Conservation (phyloP, 2,329 filamentous ascomycete species). For the Aspergillus uvarum region DNA sequence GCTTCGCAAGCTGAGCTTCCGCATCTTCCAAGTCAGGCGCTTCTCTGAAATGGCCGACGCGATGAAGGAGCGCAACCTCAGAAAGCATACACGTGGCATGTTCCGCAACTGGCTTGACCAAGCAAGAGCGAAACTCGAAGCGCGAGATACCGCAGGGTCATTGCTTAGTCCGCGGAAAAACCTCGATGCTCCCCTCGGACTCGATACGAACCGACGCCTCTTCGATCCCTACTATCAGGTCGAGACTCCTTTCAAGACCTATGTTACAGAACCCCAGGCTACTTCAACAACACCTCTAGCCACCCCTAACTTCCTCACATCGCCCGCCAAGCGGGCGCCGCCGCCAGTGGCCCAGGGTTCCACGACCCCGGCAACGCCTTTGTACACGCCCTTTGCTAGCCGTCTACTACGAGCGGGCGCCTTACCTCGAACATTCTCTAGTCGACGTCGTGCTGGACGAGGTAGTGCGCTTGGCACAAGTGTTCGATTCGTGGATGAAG, state of each 20-base stretch:
- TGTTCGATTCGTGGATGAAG: slow-evolving; percentile 44
- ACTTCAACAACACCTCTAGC: slow-evolving; percentile 39
- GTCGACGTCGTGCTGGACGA: slow-evolving; percentile 27
- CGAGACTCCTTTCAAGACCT: slow-evolving; percentile 40
- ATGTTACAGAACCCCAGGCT: slow-evolving; percentile 31
- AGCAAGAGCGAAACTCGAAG: slow-evolving; percentile 34
- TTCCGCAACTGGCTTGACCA: slow-evolving; percentile 56
- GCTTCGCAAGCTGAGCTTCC: slow-evolving; percentile 59
- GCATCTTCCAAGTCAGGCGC: slow-evolving; percentile 55
- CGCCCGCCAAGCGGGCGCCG: slow-evolving; percentile 48
- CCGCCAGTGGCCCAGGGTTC: slow-evolving; percentile 44
- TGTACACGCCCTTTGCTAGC: slow-evolving; percentile 46
- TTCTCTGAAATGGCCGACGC: slow-evolving; percentile 54
- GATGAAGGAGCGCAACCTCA: slow-evolving; percentile 52
- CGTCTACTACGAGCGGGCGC: slow-evolving; percentile 34
- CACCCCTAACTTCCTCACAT: slow-evolving; percentile 45
- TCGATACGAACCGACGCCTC: slow-evolving; percentile 26
- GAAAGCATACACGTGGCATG: slow-evolving; percentile 57
- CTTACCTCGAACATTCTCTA: slow-evolving; percentile 25
- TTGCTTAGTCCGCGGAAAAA: slow-evolving; percentile 29
- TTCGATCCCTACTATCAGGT: slow-evolving; percentile 39
- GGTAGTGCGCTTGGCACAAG: slow-evolving; percentile 34
- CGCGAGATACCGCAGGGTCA: slow-evolving; percentile 31
- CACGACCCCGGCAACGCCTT: slow-evolving; percentile 47
- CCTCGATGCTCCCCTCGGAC: slow-evolving; percentile 19